Conservation (phyloP, 352 stramenopile species). For the Globisporangium spinosum region DNA sequence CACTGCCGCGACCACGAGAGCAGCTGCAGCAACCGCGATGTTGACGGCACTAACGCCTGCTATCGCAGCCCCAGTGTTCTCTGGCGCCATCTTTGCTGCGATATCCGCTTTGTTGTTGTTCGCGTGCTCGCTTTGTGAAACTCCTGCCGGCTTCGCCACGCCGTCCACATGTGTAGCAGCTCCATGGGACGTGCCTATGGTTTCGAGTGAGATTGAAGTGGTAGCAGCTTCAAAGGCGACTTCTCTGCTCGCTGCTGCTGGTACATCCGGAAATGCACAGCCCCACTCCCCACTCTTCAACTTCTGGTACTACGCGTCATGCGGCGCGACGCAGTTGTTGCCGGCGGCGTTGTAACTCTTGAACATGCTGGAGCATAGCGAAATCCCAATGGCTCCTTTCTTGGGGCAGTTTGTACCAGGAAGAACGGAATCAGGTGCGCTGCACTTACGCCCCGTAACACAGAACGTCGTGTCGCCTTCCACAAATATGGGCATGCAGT, state of each 20-base stretch:
- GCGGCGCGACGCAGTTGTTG: slow-evolving; percentile 29
- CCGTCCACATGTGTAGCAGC: neutral
- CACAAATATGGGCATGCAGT: slow-evolving; percentile 35
- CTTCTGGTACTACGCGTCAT: slow-evolving; percentile 42
- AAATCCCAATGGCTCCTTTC: slow-evolving; percentile 31
- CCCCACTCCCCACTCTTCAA: slow-evolving; percentile 23
- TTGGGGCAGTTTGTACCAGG: slow-evolving; percentile 29
- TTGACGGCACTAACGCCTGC: slow-evolving; percentile 1
- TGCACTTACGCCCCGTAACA: slow-evolving; percentile 38
- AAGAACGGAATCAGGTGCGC: slow-evolving; percentile 9
- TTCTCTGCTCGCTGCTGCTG: neutral
- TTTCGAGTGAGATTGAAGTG: neutral
- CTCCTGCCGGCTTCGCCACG: neutral
- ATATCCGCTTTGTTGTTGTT: slow-evolving; percentile 6
- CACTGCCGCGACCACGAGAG: slow-evolving; percentile 10
- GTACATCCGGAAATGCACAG: slow-evolving; percentile 29
- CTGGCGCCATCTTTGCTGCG: neutral
- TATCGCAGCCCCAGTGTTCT: neutral
- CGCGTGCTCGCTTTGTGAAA: neutral
- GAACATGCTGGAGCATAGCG: slow-evolving; percentile 23
- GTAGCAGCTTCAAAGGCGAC: neutral
- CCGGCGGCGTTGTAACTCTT: slow-evolving; percentile 21
- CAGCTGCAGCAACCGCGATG: slow-evolving; percentile 6
- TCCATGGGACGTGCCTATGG: neutral
- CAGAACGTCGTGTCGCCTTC: slow-evolving; percentile 45